Base-by-base conservation (phyloP, 177 flowering plant genomes). In the Vitis hybrid region DNA sequence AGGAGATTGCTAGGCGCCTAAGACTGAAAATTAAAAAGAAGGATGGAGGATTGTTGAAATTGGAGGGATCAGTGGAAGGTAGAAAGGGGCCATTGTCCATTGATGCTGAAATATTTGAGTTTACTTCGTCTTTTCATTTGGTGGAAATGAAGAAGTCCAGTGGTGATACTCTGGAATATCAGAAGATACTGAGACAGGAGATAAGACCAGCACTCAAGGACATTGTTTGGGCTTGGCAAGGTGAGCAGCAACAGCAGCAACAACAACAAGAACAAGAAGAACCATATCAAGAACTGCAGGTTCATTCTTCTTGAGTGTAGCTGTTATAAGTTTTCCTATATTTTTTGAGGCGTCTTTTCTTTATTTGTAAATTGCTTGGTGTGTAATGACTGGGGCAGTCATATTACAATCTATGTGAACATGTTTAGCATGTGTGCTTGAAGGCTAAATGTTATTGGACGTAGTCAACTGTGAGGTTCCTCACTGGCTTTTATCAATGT, bases 151-250 rank as follows among this genome's bases (percentile, higher is more conserved):
- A 84, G 77, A 89, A 83, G 60, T 71, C 78, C 3, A 70, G 77
- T 4, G 95, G 93, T 1, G 93, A 92, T 72, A 82, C 91, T 11
- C 56, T 86, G 78, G 97, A 92, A 62, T 92, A 83, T 64, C 77
- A 81, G 72, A 77, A 75, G 62, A 58, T 86, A 52, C 66, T 88
- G 78, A 69, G 82, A 71, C 66, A 77, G 17, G 88, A 84, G 4
- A 72, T 92, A 2, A 81, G 82, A 64, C 95, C 97, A 11, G 77
- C 82, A 57, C 72, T 87, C n/a, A 67, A 75, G 51, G 86, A 83
- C 66, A 78, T 85, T 34, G 84, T 87, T 26, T 83, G 84, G 84
- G 70, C 80, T 8, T 84, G 90, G 90, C 82, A 81, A 77, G 88
- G 84, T 5, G 82, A 78, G 40, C 74, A 71, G 40, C 71, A 71